phyloP scores from a whole-genome alignment of 1,139 yeast genomes.

The Debaryomyces coudertii region DNA sequence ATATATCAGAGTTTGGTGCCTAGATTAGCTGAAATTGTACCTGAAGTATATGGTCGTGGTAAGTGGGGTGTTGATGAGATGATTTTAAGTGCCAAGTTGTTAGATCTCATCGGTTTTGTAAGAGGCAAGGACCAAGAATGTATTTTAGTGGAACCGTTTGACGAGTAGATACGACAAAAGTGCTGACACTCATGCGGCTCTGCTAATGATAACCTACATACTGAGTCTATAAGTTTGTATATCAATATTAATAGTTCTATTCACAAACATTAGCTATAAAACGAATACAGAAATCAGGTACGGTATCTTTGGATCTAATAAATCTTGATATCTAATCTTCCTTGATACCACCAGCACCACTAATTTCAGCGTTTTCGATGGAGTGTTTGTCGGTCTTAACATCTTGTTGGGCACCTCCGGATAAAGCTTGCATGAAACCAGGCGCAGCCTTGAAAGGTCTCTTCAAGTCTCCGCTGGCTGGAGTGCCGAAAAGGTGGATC shows the following conservation, averaged over 20 bases:
- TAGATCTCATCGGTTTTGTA: slow-evolving; percentile 60
- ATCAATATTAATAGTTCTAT: slow-evolving; percentile 4
- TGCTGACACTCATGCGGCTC: background rate
- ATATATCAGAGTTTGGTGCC: slow-evolving; percentile 62
- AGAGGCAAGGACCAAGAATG: slow-evolving; percentile 65
- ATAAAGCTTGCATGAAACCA: slow-evolving; percentile 71
- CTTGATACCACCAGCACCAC: slow-evolving; percentile 91
- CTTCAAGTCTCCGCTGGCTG: slow-evolving; percentile 90
- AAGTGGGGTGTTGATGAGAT: slow-evolving; percentile 65
- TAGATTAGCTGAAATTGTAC: slow-evolving; percentile 52
- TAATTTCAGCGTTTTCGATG: slow-evolving; percentile 80
- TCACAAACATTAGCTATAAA: slow-evolving; percentile 3
- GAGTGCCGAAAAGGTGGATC: slow-evolving; percentile 82
- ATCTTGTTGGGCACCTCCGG: slow-evolving; percentile 51
- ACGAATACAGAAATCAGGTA: background rate
- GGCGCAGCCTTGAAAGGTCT: slow-evolving; percentile 95
- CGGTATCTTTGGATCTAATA: background rate
- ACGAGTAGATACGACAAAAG: background rate
- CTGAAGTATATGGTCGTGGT: slow-evolving; percentile 63
- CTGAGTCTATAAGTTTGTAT: background rate
- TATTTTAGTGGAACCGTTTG: slow-evolving; percentile 46
- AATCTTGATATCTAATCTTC: slow-evolving; percentile 59
- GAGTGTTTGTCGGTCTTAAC: slow-evolving; percentile 84
- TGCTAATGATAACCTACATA: background rate
- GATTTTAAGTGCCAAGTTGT: slow-evolving; percentile 60